Percentiles rank a stretch among this genome's conserved stretches.
phyloP scores from a whole-genome alignment of 139 green algal genomes.

The Tetratostichococcus sp. region DNA sequence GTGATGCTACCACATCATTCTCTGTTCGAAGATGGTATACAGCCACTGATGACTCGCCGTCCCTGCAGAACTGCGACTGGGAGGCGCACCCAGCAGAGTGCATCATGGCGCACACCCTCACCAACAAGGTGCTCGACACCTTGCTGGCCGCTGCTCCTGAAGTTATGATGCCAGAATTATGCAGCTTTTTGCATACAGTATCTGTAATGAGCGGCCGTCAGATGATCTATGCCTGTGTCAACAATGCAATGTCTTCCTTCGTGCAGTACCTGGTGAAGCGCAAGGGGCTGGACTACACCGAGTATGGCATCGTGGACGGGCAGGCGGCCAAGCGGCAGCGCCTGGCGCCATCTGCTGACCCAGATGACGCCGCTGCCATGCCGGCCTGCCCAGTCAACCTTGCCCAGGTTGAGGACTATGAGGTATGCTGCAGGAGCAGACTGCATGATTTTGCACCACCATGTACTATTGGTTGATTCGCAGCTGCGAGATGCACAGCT shows the following conservation, averaged over 20 bases:
- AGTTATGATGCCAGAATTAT: no score
- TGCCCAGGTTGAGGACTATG: constrained; percentile 25
- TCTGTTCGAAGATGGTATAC: no score
- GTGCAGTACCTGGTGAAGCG: constrained; percentile 26
- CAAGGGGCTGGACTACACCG: constrained; percentile 14
- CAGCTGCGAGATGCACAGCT: no score
- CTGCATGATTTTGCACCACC: no score
- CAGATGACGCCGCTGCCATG: not conserved
- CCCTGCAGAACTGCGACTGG: constrained; percentile 9
- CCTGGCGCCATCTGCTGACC: not conserved
- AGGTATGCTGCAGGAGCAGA: not conserved
- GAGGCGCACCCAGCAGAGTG: constrained; percentile 18
- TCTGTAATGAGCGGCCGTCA: no score
- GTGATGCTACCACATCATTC: no score
- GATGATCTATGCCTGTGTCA: no score
- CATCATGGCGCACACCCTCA: constrained; percentile 13
- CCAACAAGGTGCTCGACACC: constrained; percentile 13
- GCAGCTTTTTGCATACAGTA: no score
- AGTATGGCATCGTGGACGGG: constrained; percentile 14
- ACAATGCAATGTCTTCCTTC: no score
- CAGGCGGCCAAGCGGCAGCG: constrained; percentile 21
- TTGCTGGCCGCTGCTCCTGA: no score
- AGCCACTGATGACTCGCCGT: no score
- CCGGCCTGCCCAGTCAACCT: constrained; percentile 17
- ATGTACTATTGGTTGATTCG: no score